Base-by-base conservation (phyloP, 176 grass and related monocot genomes). In the Lolium perenne region DNA sequence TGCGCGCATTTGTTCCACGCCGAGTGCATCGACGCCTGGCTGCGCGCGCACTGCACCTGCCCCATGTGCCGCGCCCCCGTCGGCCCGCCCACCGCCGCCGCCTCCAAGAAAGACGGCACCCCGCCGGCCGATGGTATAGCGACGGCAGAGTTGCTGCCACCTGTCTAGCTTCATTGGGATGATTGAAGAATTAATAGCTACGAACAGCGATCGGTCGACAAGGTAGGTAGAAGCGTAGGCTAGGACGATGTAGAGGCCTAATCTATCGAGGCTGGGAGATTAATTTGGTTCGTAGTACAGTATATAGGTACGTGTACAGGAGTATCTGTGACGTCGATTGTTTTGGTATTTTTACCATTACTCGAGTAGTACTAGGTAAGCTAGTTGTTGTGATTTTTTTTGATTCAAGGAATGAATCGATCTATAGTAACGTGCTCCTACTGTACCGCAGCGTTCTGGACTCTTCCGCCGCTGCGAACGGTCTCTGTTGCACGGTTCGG, bases 1-100 rank as follows among this genome's bases (percentile, higher is more conserved):
- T 94, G 94, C 85, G 62, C n/a, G 47, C 94, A 97, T 82, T 78
- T 86, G 69, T 94, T 94, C 86, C 94, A 97, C 70, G 82, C 74
- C 79, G 87, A 84, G 54, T 97, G 94, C 87, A 78, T 97, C 76
- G 94, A 97, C 75, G 74, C 38, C 8, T 97, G 94, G 94, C 83
- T 97, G 9, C 62, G 48, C 55, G 77, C 85, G 9, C 87, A 86
- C 68, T 71, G 71, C 54, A 97, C 89, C 1, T 97, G 94, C 69
- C 94, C 94, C 50, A 71, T 97, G 57, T 97, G 94, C 81, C 91
- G 94, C 71, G 78, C 90, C 11, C 54, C 89, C 65, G 85, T 89
- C 72, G 81, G 74, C 8, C 29, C 11, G 1, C 48, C 76, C 60
- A 54, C 76, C 14, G n/a, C 85, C 15, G 22, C 80, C 43, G 10